phyloP scores from a whole-genome alignment of 306 rosid species.

The Trifolium subterraneum region DNA sequence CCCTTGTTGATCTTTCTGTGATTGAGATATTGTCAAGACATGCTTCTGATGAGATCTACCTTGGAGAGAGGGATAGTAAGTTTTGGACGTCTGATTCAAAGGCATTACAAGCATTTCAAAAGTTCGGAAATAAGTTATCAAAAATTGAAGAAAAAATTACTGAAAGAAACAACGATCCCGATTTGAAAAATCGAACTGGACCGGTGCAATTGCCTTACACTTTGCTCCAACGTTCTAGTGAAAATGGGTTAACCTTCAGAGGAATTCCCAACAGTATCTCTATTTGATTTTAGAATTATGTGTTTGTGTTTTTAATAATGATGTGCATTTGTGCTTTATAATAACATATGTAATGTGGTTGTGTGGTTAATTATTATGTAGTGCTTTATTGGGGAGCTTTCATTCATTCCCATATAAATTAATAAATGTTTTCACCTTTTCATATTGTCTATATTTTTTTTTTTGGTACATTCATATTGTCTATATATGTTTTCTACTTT shows the following conservation, averaged over 20 bases:
- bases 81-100: conserved; percentile 16
- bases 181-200: conserved; percentile 11
- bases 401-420: not conserved
- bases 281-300: not conserved
- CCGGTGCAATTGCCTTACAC: conserved; percentile 3
- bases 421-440: not conserved
- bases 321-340: not conserved
- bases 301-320: not conserved
- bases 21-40: conserved; percentile 19
- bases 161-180: not conserved
- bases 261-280: conserved; percentile 26
- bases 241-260: conserved; percentile 1
- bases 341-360: not conserved
- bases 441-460: too few species aligned
- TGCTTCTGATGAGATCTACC: conserved; percentile 9
- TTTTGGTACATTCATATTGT: too few species aligned
- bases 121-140: conserved; percentile 1
- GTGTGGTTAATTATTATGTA: not conserved
- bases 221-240: conserved; percentile 10
- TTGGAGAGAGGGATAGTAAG: not conserved
- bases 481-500: too few species aligned
- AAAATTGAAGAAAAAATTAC: conserved; percentile 13
- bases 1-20: conserved; percentile 12
- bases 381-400: not conserved
- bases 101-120: conserved; percentile 3